These are phyloP conservation scores for Pilobolus umbonatus DNA, from an alignment of 192 early-diverging fungal genomes.

Conservation along the genomic window DNA sequence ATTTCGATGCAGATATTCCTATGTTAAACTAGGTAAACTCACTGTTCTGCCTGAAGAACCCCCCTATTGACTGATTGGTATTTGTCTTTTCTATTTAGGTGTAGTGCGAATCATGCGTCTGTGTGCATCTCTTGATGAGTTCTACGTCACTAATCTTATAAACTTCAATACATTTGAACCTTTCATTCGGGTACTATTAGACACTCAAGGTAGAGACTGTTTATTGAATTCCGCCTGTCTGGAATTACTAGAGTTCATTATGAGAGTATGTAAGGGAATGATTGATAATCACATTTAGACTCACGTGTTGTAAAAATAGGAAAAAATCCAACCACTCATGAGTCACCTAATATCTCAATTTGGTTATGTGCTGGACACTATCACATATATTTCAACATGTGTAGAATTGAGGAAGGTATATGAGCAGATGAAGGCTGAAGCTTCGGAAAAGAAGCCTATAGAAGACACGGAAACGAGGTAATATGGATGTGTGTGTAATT, in stretches of 20 bases:
- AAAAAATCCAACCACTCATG: constrained; percentile 67
- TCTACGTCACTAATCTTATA: constrained; percentile 72
- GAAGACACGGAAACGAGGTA: constrained; percentile 30
- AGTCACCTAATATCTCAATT: constrained; percentile 62
- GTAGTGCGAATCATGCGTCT: constrained; percentile 76
- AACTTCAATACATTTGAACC: constrained; percentile 69
- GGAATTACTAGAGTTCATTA: constrained; percentile 82
- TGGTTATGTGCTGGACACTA: constrained; percentile 50
- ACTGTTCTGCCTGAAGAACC: too few species aligned
- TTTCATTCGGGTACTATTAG: constrained; percentile 56
- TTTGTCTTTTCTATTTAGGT: constrained; percentile 38
- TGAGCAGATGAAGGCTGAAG: too few species aligned
- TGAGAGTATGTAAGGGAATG: constrained; percentile 44
- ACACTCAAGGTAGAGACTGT: constrained; percentile 69
- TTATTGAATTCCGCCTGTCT: constrained; percentile 86
- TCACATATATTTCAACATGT: constrained; percentile 63
- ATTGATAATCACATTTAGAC: constrained; percentile 2
- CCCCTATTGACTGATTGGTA: too few species aligned
- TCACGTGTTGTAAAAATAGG: constrained; percentile 22
- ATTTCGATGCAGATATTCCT: constrained; percentile 58
- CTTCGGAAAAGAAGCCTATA: too few species aligned
- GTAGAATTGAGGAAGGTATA: constrained; percentile 49
- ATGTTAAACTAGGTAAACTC: constrained; percentile 63
- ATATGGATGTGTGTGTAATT: too few species aligned
- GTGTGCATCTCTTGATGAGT: constrained; percentile 80